phyloP scores from a whole-genome alignment of 257 asterid species.

The Nicotiana knightiana region DNA sequence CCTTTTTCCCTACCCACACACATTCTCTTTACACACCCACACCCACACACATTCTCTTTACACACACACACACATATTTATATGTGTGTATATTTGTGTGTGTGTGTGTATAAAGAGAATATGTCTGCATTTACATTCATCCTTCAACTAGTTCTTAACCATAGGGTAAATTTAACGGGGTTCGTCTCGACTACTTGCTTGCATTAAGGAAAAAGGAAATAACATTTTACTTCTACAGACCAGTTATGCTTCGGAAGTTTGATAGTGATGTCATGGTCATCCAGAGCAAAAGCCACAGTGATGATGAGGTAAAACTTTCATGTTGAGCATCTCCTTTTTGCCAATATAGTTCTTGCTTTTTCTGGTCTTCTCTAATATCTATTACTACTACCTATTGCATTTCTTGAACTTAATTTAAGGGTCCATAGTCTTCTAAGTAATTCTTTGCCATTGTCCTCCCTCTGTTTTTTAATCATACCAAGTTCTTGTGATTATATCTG shows the following conservation, averaged over 20 bases:
- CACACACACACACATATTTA: background rate
- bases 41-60: background rate
- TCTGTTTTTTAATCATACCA: background rate
- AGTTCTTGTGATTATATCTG: background rate
- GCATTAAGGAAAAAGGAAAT: background rate
- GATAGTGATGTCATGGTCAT: constrained; percentile 97
- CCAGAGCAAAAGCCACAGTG: constrained; percentile 85
- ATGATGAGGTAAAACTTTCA: constrained; percentile 58
- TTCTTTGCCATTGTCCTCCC: background rate
- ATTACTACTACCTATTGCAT: background rate
- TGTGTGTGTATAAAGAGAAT: no score
- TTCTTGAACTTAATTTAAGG: background rate
- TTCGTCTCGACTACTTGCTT: background rate
- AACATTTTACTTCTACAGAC: constrained; percentile 34
- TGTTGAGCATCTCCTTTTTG: background rate
- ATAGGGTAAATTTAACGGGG: background rate
- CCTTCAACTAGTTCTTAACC: background rate
- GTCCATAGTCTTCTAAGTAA: background rate
- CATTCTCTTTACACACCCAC: background rate
- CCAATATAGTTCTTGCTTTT: background rate
- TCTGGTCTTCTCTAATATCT: background rate
- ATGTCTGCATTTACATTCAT: background rate
- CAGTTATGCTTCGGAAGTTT: constrained; percentile 89
- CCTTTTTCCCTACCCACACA: background rate
- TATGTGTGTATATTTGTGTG: background rate